These are phyloP conservation scores for Solanum chilense DNA, from an alignment of 257 asterid genomes.

Conservation along the genomic window DNA sequence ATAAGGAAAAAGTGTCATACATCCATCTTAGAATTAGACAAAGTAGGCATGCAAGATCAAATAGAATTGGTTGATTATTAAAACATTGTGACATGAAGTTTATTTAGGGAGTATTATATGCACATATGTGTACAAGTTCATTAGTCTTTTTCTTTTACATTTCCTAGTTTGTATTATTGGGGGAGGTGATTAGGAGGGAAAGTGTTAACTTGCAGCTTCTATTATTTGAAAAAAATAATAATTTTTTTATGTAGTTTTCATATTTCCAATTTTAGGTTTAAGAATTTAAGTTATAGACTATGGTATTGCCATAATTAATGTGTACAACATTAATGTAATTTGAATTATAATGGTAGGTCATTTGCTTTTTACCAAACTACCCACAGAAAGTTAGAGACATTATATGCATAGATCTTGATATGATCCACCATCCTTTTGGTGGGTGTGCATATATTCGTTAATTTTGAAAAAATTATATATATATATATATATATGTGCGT, in stretches of 20 bases:
- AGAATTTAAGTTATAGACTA: neutral
- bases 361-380: neutral
- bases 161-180: neutral
- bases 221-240: neutral
- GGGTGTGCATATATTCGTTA: accelerated
- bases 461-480: too few relatives aligned
- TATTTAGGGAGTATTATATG: too few relatives aligned
- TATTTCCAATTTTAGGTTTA: neutral
- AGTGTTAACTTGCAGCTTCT: neutral
- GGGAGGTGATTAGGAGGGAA: neutral
- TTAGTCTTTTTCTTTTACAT: neutral
- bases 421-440: neutral
- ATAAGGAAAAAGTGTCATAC: too few relatives aligned
- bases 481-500: too few relatives aligned
- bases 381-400: neutral
- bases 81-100: neutral
- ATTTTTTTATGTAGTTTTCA: neutral
- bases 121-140: neutral
- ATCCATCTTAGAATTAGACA: neutral
- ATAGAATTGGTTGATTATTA: neutral
- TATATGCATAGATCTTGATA: neutral
- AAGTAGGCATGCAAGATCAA: neutral
- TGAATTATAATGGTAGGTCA: neutral
- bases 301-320: neutral
- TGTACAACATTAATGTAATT: neutral